These are phyloP conservation scores for Suhomyces choctaworum DNA, from an alignment of 1,139 yeast species.

Conservation along the genomic window DNA sequence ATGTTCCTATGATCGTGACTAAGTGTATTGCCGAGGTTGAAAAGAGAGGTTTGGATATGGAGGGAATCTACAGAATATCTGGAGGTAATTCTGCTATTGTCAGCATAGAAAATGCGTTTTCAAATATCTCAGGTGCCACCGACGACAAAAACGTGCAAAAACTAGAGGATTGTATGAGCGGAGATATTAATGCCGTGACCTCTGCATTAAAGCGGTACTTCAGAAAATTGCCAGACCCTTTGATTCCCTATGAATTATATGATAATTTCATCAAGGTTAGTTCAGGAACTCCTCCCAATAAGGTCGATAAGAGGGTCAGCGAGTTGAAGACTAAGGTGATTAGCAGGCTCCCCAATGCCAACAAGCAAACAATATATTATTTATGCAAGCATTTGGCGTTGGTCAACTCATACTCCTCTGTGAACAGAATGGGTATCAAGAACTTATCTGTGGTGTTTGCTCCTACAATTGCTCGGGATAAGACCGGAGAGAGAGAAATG, in stretches of 20 bases:
- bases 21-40: constrained; percentile 82
- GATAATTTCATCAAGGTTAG: constrained; percentile 57
- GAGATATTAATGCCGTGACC: constrained; percentile 85
- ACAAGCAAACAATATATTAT: constrained; percentile 54
- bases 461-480: constrained; percentile 85
- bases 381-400: constrained; percentile 66
- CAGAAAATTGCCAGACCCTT: constrained; percentile 81
- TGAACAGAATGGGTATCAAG: constrained; percentile 75
- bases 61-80: constrained; percentile 89
- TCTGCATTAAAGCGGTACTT: constrained; percentile 85
- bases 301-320: constrained; percentile 33
- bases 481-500: constrained; percentile 80
- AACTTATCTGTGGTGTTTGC: constrained; percentile 93
- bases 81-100: constrained; percentile 83
- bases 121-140: constrained; percentile 26
- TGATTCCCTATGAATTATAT: constrained; percentile 70
- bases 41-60: constrained; percentile 65
- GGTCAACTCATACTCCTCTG: constrained; percentile 47
- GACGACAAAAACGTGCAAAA: constrained; percentile 42
- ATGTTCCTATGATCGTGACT: constrained; percentile 69
- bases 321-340: constrained; percentile 29
- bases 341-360: constrained; percentile 62
- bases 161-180: constrained; percentile 49
- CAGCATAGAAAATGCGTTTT: constrained; percentile 51
- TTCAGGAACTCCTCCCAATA: constrained; percentile 34